Evolutionary conservation across 306 rosid species (phyloP).

Genomic region (Prinsepia uniflora): DNA sequence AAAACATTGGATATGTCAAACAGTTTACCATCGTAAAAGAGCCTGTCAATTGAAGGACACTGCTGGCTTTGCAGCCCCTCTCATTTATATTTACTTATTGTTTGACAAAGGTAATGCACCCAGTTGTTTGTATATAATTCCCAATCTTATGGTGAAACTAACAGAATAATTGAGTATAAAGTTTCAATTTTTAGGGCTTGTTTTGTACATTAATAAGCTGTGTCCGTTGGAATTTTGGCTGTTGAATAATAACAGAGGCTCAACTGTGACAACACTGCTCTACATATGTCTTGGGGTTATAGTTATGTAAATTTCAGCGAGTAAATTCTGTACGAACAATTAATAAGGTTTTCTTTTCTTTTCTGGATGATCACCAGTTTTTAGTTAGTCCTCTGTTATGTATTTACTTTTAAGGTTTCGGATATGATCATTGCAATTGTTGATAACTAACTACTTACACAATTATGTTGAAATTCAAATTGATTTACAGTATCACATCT

Average conservation of each 20-base stretch:
- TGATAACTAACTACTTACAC: too few relatives aligned
- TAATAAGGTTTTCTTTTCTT: too few relatives aligned
- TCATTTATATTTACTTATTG: background rate
- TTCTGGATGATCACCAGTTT: too few relatives aligned
- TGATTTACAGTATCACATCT: too few relatives aligned
- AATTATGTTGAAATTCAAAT: too few relatives aligned
- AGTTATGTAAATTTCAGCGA: too few relatives aligned
- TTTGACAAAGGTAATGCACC: background rate
- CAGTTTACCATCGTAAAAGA: background rate
- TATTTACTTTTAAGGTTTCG: too few relatives aligned
- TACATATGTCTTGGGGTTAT: too few relatives aligned
- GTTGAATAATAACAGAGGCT: background rate
- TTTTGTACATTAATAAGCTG: background rate
- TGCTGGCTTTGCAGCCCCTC: background rate
- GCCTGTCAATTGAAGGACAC: background rate
- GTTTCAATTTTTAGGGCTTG: background rate
- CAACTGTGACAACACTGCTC: too few relatives aligned
- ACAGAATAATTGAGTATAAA: background rate
- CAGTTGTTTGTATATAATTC: background rate
- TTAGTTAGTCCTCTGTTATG: too few relatives aligned
- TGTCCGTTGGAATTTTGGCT: background rate
- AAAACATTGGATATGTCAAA: background rate
- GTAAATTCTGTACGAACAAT: too few relatives aligned
- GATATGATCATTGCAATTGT: too few relatives aligned
- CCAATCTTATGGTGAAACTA: background rate